A percentile compares a stretch with the other conserved stretches of the same genome.
phyloP scores from a whole-genome alignment of 768 basidiomycete species.

The Tricholoma flavovirens region DNA sequence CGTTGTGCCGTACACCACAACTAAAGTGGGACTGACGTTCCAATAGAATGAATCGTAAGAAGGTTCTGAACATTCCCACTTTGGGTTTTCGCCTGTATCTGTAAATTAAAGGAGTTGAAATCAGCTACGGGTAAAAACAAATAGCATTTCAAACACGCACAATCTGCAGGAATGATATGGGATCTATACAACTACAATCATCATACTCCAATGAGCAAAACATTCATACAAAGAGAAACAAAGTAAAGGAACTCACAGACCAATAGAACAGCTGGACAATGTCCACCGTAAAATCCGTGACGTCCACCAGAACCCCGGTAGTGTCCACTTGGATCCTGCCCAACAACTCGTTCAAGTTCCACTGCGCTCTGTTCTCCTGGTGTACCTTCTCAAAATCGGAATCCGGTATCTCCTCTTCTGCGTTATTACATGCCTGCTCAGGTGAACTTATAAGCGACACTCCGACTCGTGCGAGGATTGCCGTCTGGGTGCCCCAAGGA shows the following conservation, averaged over 20 bases:
- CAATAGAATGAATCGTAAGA: slow-evolving; percentile 67
- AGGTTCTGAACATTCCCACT: slow-evolving; percentile 58
- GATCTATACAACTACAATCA: slow-evolving; percentile 45
- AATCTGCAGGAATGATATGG: slow-evolving; percentile 61
- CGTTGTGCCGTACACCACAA: too few species aligned
- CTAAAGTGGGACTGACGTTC: slow-evolving; percentile 33
- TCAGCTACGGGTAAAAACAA: neutral
- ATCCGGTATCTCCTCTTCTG: slow-evolving; percentile 53
- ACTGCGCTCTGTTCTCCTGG: slow-evolving; percentile 36
- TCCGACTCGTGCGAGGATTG: slow-evolving; percentile 54
- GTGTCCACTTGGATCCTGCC: slow-evolving; percentile 49
- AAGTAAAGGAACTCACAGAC: neutral
- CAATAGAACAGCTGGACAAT: slow-evolving; percentile 55
- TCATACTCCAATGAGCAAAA: neutral
- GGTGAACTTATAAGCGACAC: slow-evolving; percentile 59
- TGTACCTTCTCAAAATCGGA: slow-evolving; percentile 50
- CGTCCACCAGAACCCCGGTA: slow-evolving; percentile 29
- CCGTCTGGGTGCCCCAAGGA: slow-evolving; percentile 26
- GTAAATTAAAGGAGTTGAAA: neutral
- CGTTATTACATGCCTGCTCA: slow-evolving; percentile 55
- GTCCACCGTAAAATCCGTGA: slow-evolving; percentile 19
- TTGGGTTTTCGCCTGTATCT: slow-evolving; percentile 63
- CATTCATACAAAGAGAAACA: too few species aligned
- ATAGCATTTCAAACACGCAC: slow-evolving; percentile 26
- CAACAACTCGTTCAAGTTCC: slow-evolving; percentile 64